A percentile compares a stretch with the other conserved stretches of the same genome.
These are phyloP conservation scores for Tolypocladium ovalisporum DNA, from an alignment of 2,329 filamentous ascomycete genomes.

Conservation along the genomic window DNA sequence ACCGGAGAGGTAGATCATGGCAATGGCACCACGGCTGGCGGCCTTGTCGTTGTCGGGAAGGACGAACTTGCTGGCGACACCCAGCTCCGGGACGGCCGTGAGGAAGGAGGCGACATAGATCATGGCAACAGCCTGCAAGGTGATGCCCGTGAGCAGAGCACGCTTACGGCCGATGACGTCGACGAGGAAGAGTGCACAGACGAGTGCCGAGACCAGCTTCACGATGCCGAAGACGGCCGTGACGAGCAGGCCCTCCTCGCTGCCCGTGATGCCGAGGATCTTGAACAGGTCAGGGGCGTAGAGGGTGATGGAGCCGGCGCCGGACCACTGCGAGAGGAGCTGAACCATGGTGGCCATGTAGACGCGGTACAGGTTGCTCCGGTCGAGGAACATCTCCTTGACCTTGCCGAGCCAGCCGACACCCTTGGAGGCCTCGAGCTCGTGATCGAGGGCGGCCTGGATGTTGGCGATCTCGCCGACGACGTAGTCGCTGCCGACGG, in stretches of 20 bases:
- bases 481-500: slow-evolving; percentile 50
- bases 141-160: slow-evolving; percentile 48
- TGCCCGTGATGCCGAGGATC: slow-evolving; percentile 58
- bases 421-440: slow-evolving; percentile 60
- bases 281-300: slow-evolving; percentile 66
- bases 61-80: slow-evolving; percentile 33
- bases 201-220: slow-evolving; percentile 55
- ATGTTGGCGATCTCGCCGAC: slow-evolving; percentile 52
- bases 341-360: slow-evolving; percentile 60
- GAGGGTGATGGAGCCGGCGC: slow-evolving; percentile 63
- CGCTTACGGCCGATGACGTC: slow-evolving; percentile 70
- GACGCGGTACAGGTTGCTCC: slow-evolving; percentile 62
- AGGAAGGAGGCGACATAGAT: slow-evolving; percentile 52
- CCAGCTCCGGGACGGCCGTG: slow-evolving; percentile 48
- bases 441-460: slow-evolving; percentile 53
- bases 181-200: slow-evolving; percentile 68
- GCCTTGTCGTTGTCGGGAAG: slow-evolving; percentile 37
- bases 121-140: slow-evolving; percentile 49
- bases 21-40: slow-evolving; percentile 56
- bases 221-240: slow-evolving; percentile 68
- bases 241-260: slow-evolving; percentile 58
- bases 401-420: slow-evolving; percentile 53
- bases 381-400: slow-evolving; percentile 57
- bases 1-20: slow-evolving; percentile 62
- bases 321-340: slow-evolving; percentile 63